Evolutionary conservation across 2,329 filamentous ascomycete genomes (phyloP).

Genomic region (Colletotrichum karsti): DNA sequence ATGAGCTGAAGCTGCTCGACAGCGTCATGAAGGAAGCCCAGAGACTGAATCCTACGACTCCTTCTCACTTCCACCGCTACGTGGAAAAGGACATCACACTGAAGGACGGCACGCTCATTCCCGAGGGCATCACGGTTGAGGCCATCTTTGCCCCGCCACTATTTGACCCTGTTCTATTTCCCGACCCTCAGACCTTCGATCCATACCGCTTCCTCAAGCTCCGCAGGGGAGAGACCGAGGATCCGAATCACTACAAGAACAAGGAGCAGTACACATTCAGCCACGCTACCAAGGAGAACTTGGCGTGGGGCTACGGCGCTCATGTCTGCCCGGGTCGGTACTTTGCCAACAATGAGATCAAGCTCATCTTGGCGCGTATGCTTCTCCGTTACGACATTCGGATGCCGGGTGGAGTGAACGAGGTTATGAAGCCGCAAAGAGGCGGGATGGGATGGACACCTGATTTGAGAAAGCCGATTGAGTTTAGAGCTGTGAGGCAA

Average conservation of each 20-base stretch:
- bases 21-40: slow-evolving; percentile 45
- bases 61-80: slow-evolving; percentile 39
- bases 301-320: slow-evolving; percentile 43
- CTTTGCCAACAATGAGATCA: slow-evolving; percentile 46
- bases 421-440: slow-evolving; percentile 11
- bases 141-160: slow-evolving; percentile 2
- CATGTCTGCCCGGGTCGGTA: slow-evolving; percentile 48
- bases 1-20: slow-evolving; percentile 41
- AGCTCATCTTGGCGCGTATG: slow-evolving; percentile 40
- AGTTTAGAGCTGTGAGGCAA: not conserved
- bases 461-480: slow-evolving; percentile 9
- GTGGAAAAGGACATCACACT: slow-evolving; percentile 54
- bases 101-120: slow-evolving; percentile 13
- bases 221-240: not conserved
- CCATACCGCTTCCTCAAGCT: slow-evolving; percentile 5
- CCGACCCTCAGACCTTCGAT: slow-evolving; percentile 2
- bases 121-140: slow-evolving; percentile 46
- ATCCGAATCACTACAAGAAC: slow-evolving; percentile 6
- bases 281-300: slow-evolving; percentile 39
- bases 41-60: slow-evolving; percentile 36
- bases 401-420: not conserved
- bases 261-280: slow-evolving; percentile 43
- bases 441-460: not conserved
- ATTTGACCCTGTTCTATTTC: not conserved
- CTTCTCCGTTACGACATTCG: slow-evolving; percentile 39